Percentiles rank a stretch among this genome's conserved stretches.
Conservation (phyloP, 371 early-diverging fungal genomes). For the Mucor ambiguus region DNA sequence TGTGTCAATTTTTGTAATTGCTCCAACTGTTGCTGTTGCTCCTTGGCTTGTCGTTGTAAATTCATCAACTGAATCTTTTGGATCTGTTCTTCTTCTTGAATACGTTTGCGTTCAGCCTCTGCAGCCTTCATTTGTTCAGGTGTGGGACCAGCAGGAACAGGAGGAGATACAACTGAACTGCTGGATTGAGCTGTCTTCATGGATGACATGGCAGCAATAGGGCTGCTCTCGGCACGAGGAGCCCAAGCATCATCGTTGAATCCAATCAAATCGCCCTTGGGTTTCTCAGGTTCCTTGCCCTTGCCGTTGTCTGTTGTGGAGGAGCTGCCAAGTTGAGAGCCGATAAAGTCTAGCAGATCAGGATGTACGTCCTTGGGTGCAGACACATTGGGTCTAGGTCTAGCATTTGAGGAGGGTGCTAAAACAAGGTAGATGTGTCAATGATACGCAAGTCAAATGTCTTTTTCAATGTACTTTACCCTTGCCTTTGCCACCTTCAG, state of each 20-base stretch:
- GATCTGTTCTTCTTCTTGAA: slow-evolving; percentile 25
- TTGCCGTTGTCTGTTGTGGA: slow-evolving; percentile 12
- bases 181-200: slow-evolving; percentile 19
- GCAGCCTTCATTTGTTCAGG: slow-evolving; percentile 25
- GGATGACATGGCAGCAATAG: slow-evolving; percentile 9
- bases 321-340: slow-evolving; percentile 28
- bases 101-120: slow-evolving; percentile 20
- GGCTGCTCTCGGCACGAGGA: slow-evolving; percentile 26
- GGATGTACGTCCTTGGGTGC: slow-evolving; percentile 51
- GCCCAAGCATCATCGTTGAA: slow-evolving; percentile 63
- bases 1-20: slow-evolving; percentile 34
- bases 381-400: slow-evolving; percentile 46
- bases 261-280: slow-evolving; percentile 36
- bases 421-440: background rate
- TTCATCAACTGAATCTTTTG: slow-evolving; percentile 26
- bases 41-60: slow-evolving; percentile 34
- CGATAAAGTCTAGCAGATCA: slow-evolving; percentile 41
- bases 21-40: slow-evolving; percentile 33
- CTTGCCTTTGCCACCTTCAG: slow-evolving; percentile 32
- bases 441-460: background rate
- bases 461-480: slow-evolving; percentile 25
- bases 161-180: background rate
- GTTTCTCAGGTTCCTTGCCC: slow-evolving; percentile 20
- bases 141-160: slow-evolving; percentile 21
- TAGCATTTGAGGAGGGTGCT: slow-evolving; percentile 18